A percentile compares a stretch with the other conserved stretches of the same genome.
Evolutionary conservation across 2,329 filamentous ascomycete species (phyloP).

Genomic region (Clonostachys byssicola): DNA sequence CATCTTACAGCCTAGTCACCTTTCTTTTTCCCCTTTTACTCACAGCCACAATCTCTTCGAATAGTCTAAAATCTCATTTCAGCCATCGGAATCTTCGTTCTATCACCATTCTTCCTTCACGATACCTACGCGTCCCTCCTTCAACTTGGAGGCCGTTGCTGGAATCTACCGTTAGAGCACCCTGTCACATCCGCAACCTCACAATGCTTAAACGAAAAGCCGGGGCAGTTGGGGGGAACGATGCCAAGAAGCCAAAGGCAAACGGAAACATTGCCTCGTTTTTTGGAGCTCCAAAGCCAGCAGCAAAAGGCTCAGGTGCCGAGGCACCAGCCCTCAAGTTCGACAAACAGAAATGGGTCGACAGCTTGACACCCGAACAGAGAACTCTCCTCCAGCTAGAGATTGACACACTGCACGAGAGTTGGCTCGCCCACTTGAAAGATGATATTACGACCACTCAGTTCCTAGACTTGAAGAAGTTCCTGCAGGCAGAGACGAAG

Average conservation of each 20-base stretch:
- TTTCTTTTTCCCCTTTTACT: background rate
- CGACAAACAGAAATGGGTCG: constrained; percentile 88
- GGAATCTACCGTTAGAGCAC: no score
- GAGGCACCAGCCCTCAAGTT: constrained; percentile 51
- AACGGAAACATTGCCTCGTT: constrained; percentile 85
- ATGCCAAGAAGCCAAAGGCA: constrained; percentile 67
- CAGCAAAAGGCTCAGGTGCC: constrained; percentile 17
- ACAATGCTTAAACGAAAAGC: constrained; percentile 65
- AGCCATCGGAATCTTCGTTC: no score
- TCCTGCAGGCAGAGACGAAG: constrained; percentile 73
- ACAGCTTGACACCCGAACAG: constrained; percentile 74
- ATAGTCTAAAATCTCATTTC: no score
- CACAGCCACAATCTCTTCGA: no score
- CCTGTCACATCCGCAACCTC: constrained; percentile 17
- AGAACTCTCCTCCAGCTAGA: constrained; percentile 79
- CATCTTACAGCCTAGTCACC: background rate
- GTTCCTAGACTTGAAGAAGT: constrained; percentile 85
- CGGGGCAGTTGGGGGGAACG: constrained; percentile 32
- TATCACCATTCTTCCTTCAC: background rate
- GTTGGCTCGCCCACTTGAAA: constrained; percentile 85
- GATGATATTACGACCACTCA: constrained; percentile 76
- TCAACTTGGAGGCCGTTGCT: background rate
- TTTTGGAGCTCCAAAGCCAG: constrained; percentile 67
- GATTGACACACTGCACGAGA: constrained; percentile 87
- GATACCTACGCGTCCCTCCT: background rate